Base-by-base conservation (phyloP, 1,139 yeast species). In the Oligophagozyma castellii region DNA sequence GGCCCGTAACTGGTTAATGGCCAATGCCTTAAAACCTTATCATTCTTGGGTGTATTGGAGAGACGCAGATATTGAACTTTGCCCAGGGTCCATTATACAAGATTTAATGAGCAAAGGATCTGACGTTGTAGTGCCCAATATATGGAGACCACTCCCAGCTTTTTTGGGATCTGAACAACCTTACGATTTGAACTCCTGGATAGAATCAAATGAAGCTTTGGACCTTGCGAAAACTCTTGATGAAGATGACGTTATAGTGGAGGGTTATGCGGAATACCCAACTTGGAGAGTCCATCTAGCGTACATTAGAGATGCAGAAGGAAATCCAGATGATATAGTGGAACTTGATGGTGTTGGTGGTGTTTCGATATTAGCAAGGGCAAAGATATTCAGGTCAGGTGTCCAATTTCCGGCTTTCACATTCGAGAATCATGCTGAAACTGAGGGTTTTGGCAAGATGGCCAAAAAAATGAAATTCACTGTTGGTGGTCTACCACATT, bases 201-300 rank as follows among this genome's bases (percentile, higher is more conserved):
- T 76, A 47, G 94, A 81, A 55, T 67, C 78, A 26, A 89, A 76
- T 39, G 84, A 92, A 23, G 93, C 89, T 2, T 56, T 79, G 24
- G 80, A 75, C 48, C 61, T 81, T 40, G 94, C 94, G 0, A 73
- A 70, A 21, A 63, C 73, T 14, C 61, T 81, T 12, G 83, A 72
- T 45, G 94, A 81, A 51, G 93, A 81, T 51, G 89, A 84, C 2
- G 86, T 84, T 37, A 81, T 81, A 40, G 94, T 81, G 8, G 94
- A 81, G 55, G 94, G 94, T 10, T 81, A 81, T 51, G 89, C 80
- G 22, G 94, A 81, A 55, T 81, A 79, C 53, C 92, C 86, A 32
- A 81, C 94, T 1, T 81, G 93, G 93, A 66, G 94, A 52, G 86
- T 93, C 2, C 94, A 81, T 55, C 64, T 81, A 44, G 94, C 93